A percentile compares a stretch with the other conserved stretches of the same genome.
phyloP scores from a whole-genome alignment of 768 basidiomycete genomes.

The Rhodotorula taiwanensis region DNA sequence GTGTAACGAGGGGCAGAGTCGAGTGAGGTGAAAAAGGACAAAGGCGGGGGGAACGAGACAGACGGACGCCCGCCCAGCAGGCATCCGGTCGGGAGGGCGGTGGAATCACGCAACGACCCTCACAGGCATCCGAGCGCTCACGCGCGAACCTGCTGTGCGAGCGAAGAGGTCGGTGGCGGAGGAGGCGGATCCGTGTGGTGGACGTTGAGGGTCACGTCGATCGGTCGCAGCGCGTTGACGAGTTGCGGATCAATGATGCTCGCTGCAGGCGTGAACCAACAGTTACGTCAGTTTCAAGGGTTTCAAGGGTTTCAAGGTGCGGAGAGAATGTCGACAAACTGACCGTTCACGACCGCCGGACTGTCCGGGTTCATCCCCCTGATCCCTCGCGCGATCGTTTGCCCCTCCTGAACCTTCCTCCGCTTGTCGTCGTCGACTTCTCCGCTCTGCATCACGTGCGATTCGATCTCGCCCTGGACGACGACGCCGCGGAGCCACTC shows the following conservation, averaged over 20 bases:
- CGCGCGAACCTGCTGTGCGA: slow-evolving; percentile 4
- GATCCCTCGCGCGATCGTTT: slow-evolving; percentile 19
- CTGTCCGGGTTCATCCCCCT: slow-evolving; percentile 30
- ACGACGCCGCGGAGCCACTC: slow-evolving; percentile 72
- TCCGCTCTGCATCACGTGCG: slow-evolving; percentile 23
- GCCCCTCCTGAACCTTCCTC: slow-evolving; percentile 19
- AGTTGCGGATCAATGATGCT: slow-evolving; percentile 29
- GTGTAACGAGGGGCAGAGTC: no score
- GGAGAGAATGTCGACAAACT: not conserved
- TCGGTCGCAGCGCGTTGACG: slow-evolving; percentile 28
- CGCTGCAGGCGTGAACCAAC: no score
- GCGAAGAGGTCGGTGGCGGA: slow-evolving; percentile 16
- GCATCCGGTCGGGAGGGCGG: no score
- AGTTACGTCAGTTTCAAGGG: not conserved
- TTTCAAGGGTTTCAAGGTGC: no score
- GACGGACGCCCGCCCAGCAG: no score
- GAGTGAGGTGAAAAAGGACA: no score
- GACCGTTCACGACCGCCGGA: slow-evolving; percentile 13
- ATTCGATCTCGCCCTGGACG: slow-evolving; percentile 48
- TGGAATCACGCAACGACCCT: no score
- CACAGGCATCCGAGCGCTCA: not conserved
- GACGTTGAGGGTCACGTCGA: slow-evolving; percentile 28
- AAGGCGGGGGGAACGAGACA: no score
- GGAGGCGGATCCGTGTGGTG: slow-evolving; percentile 35
- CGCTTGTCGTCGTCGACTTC: slow-evolving; percentile 19